Evolutionary conservation across 2,329 filamentous ascomycete genomes (phyloP).

Genomic region (Metarhizium robertsii): DNA sequence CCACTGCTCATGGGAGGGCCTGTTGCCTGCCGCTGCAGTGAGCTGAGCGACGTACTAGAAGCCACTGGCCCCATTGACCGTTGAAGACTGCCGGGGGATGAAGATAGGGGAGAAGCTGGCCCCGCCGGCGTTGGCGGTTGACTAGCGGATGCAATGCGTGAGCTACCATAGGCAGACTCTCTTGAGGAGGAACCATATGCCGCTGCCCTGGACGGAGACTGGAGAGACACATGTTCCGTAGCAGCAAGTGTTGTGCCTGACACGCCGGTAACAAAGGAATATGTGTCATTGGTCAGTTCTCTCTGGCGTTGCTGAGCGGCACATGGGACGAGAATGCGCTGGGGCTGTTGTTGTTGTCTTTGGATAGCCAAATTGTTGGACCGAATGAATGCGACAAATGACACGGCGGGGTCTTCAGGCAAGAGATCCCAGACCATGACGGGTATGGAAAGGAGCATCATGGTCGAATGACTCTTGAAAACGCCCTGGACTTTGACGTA

Average conservation of each 20-base stretch:
- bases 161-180: not conserved
- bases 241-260: conserved; percentile 24
- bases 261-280: conserved; percentile 21
- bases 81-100: conserved; percentile 12
- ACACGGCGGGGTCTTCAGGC: conserved; percentile 46
- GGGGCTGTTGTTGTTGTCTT: conserved; percentile 14
- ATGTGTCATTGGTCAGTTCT: not conserved
- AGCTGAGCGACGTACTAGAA: conserved; percentile 15
- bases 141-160: conserved; percentile 2
- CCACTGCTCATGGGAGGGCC: conserved; percentile 10
- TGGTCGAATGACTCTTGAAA: conserved; percentile 52
- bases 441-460: conserved; percentile 48
- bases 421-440: conserved; percentile 52
- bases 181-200: not conserved
- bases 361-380: conserved; percentile 43
- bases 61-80: conserved; percentile 13
- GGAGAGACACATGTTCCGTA: conserved; percentile 16
- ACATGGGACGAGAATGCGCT: conserved; percentile 1
- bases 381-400: conserved; percentile 49
- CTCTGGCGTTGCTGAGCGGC: conserved; percentile 10
- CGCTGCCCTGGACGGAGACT: not conserved
- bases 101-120: conserved; percentile 11
- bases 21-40: conserved; percentile 13
- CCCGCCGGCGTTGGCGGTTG: conserved; percentile 14
- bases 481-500: conserved; percentile 52